Evolutionary conservation across 495 filamentous ascomycete genomes (phyloP).

Genomic region (Corynascus novoguineensis): DNA sequence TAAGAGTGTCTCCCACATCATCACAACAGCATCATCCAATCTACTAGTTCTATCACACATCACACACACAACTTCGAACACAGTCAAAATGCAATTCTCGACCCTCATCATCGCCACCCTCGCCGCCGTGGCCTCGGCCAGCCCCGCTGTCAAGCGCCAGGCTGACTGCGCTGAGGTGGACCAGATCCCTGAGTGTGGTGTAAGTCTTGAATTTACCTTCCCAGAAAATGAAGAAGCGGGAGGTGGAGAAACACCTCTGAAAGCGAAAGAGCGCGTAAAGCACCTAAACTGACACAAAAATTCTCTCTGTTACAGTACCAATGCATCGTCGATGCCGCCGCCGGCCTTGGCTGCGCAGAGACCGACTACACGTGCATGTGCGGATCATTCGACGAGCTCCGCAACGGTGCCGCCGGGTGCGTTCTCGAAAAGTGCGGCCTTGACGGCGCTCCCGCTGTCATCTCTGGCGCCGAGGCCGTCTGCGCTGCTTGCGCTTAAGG

Average conservation of each 20-base stretch:
- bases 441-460: too few species aligned
- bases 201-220: not conserved
- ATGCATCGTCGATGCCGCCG: too few species aligned
- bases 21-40: not conserved
- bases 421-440: too few species aligned
- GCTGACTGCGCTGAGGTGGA: slow-evolving; percentile 9
- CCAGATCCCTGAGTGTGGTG: slow-evolving; percentile 9
- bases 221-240: not conserved
- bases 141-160: slow-evolving; percentile 6
- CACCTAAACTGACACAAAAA: too few species aligned
- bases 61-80: not conserved
- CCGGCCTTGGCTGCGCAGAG: too few species aligned
- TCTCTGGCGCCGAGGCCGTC: too few species aligned
- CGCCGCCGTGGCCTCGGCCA: slow-evolving; percentile 8
- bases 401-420: too few species aligned
- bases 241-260: not conserved
- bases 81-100: slow-evolving; percentile 12
- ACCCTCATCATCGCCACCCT: slow-evolving; percentile 8
- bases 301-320: too few species aligned
- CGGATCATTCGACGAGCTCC: too few species aligned
- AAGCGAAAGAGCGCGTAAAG: not conserved
- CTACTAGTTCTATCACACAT: not conserved
- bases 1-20: not conserved
- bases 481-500: too few species aligned
- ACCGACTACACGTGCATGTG: too few species aligned